These are phyloP conservation scores for Aspergillus thermomutatus DNA, from an alignment of 2,329 filamentous ascomycete species.

Conservation along the genomic window DNA sequence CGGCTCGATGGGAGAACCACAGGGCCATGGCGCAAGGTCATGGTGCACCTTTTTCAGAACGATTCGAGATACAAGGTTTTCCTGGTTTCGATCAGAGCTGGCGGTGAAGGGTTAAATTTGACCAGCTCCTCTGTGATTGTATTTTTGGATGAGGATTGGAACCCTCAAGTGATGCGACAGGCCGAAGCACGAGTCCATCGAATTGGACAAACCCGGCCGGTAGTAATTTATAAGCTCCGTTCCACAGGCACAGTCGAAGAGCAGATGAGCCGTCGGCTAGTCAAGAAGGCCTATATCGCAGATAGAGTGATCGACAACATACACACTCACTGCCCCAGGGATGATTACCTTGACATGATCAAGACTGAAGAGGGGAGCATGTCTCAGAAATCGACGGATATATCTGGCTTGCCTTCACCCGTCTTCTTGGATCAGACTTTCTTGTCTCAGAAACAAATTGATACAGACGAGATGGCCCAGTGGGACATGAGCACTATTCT, in stretches of 20 bases:
- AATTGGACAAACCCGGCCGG: slow-evolving; percentile 53
- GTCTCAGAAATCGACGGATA: neutral
- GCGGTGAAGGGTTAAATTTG: slow-evolving; percentile 55
- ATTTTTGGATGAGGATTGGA: slow-evolving; percentile 57
- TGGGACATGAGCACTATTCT: slow-evolving; percentile 42
- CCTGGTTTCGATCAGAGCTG: slow-evolving; percentile 54
- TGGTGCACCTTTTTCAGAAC: slow-evolving; percentile 53
- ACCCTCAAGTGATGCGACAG: slow-evolving; percentile 53
- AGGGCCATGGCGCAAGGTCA: slow-evolving; percentile 50
- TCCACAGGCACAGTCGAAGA: slow-evolving; percentile 57
- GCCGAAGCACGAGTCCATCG: slow-evolving; percentile 55
- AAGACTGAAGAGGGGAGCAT: slow-evolving; percentile 54
- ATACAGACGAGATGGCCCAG: neutral
- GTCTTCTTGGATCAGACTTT: neutral
- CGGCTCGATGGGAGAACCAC: slow-evolving; percentile 51
- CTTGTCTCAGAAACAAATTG: neutral
- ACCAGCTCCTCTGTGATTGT: slow-evolving; percentile 54
- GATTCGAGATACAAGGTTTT: slow-evolving; percentile 50
- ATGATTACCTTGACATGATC: slow-evolving; percentile 51
- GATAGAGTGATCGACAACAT: slow-evolving; percentile 60
- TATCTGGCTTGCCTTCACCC: neutral
- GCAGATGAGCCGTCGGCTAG: slow-evolving; percentile 57
- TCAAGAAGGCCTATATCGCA: slow-evolving; percentile 61
- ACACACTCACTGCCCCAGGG: slow-evolving; percentile 43
- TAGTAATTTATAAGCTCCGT: slow-evolving; percentile 56